phyloP scores from a whole-genome alignment of 192 early-diverging fungal genomes.

The Backusella tuberculispora region DNA sequence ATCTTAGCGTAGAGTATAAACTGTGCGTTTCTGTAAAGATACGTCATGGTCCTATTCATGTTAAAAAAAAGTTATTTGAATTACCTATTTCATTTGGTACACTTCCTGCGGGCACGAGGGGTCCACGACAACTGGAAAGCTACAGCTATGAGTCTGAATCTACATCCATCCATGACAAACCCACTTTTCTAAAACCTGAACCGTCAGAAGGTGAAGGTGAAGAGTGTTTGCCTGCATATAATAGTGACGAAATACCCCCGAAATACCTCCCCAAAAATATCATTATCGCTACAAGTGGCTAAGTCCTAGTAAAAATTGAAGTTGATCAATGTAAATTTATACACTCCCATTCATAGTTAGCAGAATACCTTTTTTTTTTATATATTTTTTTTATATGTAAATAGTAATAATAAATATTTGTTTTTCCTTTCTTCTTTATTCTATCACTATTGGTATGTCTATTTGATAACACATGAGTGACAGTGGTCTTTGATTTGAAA shows the following conservation, averaged over 20 bases:
- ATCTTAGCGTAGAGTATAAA: conserved; percentile 23
- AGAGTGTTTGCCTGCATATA: conserved; percentile 27
- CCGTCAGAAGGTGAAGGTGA: background rate
- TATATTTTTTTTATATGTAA: background rate
- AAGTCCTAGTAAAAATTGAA: background rate
- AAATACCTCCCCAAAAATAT: background rate
- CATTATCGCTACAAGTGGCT: background rate
- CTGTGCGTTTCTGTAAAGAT: conserved; percentile 1
- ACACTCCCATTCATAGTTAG: background rate
- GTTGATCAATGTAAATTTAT: background rate
- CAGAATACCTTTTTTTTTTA: background rate
- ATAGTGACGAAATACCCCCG: conserved; percentile 9
- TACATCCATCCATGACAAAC: background rate
- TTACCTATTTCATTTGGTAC: conserved; percentile 29
- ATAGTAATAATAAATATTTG: background rate
- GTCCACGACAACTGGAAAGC: conserved; percentile 2
- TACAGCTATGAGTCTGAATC: background rate
- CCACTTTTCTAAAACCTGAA: conserved; percentile 20
- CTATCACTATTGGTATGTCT: too few species aligned
- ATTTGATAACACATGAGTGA: too few species aligned
- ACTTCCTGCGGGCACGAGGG: conserved; percentile 17
- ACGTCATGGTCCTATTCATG: conserved; percentile 20
- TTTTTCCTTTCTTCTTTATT: too few species aligned
- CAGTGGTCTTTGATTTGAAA: too few species aligned
- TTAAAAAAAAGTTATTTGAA: conserved; percentile 31